These are phyloP conservation scores for Rosa multiflora DNA, from an alignment of 306 rosid genomes.

Conservation along the genomic window DNA sequence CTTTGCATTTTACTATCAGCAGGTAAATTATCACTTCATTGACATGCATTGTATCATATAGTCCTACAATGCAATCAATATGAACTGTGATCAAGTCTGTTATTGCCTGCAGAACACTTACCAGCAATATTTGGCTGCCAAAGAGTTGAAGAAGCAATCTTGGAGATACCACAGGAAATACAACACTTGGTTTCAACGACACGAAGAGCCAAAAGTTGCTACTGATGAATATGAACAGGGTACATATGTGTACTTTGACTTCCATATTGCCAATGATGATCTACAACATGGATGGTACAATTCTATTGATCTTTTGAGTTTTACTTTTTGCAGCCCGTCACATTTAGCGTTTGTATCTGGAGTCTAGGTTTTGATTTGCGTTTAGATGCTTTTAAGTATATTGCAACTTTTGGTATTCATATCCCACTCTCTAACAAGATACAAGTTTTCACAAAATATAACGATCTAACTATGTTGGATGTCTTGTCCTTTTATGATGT, in stretches of 20 bases:
- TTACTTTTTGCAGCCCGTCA: conserved; percentile 11
- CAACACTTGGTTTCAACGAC: conserved; percentile 96
- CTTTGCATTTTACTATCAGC: conserved; percentile 94
- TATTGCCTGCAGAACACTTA: conserved; percentile 74
- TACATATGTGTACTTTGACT: conserved; percentile 92
- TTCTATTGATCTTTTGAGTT: neutral
- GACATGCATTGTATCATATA: neutral
- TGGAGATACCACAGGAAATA: conserved; percentile 98
- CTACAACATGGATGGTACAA: conserved; percentile 92
- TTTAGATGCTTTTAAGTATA: neutral
- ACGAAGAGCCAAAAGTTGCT: conserved; percentile 97
- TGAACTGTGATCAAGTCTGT: conserved; percentile 21
- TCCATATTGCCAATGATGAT: conserved; percentile 83
- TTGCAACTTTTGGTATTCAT: neutral
- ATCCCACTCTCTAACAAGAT: neutral
- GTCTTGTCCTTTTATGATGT: conserved; percentile 17
- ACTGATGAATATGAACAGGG: conserved; percentile 98
- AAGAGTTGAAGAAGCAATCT: conserved; percentile 96
- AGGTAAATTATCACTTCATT: conserved; percentile 44
- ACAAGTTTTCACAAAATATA: neutral
- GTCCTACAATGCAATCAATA: conserved; percentile 7
- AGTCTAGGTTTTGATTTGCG: neutral
- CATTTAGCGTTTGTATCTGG: neutral
- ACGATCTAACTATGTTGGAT: neutral
- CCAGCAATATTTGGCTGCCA: conserved; percentile 97